These are phyloP conservation scores for Pseudogymnoascus sp. DNA, from an alignment of 2,329 filamentous ascomycete species.

Conservation along the genomic window DNA sequence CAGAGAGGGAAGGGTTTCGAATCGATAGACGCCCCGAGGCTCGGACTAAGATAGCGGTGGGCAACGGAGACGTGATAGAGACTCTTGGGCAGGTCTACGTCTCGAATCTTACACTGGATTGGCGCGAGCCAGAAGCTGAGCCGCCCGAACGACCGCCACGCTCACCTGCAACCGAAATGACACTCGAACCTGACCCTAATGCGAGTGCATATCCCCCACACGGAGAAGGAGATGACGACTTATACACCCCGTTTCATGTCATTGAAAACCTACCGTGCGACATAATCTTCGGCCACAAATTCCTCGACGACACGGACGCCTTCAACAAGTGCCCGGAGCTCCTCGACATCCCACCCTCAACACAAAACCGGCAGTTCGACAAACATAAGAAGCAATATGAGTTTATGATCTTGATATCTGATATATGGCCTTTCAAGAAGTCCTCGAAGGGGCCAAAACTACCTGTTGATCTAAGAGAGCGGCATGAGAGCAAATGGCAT, in stretches of 20 bases:
- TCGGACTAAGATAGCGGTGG: background rate
- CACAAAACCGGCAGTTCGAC: no score
- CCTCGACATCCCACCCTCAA: no score
- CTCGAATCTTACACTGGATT: background rate
- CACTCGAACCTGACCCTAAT: background rate
- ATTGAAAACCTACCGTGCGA: background rate
- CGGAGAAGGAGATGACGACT: background rate
- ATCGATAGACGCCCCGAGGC: conserved; percentile 8
- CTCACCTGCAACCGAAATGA: background rate
- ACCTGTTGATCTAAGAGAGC: no score
- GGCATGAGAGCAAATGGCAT: no score
- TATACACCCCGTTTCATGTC: background rate
- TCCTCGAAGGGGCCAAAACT: no score
- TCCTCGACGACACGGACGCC: no score
- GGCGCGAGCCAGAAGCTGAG: background rate
- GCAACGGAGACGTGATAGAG: background rate
- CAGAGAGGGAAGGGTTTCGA: conserved; percentile 1
- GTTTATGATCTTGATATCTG: no score
- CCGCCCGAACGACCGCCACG: background rate
- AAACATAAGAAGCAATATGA: no score
- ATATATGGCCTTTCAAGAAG: no score
- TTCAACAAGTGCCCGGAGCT: no score
- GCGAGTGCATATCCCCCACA: background rate
- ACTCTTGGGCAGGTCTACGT: conserved; percentile 10
- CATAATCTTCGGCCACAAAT: background rate